Percentiles rank a stretch among this genome's conserved stretches.
phyloP scores from a whole-genome alignment of 2,329 filamentous ascomycete genomes.

The Cercospora berteroae region DNA sequence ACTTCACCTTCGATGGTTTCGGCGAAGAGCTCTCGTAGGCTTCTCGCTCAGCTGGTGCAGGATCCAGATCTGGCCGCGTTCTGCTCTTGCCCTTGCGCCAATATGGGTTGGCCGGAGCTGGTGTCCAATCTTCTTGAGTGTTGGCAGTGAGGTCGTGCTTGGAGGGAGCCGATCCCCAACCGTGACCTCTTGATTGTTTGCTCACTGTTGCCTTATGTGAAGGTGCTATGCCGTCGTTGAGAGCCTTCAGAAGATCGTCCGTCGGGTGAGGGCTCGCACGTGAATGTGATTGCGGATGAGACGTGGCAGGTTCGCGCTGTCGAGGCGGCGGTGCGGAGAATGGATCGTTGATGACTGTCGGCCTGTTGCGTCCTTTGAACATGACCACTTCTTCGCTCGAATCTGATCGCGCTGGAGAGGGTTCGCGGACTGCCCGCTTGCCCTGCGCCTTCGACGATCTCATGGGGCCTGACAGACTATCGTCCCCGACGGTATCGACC shows the following conservation, averaged over 20 bases:
- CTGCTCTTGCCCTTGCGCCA: slow-evolving; percentile 30
- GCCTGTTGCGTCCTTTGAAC: slow-evolving; percentile 56
- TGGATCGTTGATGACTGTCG: slow-evolving; percentile 33
- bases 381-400: slow-evolving; percentile 74
- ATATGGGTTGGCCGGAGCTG: slow-evolving; percentile 29
- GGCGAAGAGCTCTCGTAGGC: slow-evolving; percentile 19
- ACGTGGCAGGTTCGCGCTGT: slow-evolving; percentile 2
- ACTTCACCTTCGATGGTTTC: slow-evolving; percentile 23
- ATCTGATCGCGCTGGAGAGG: slow-evolving; percentile 49
- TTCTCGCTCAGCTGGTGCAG: slow-evolving; percentile 17
- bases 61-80: slow-evolving; percentile 28
- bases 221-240: slow-evolving; percentile 12
- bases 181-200: slow-evolving; percentile 7
- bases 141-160: slow-evolving; percentile 16
- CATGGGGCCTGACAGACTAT: slow-evolving; percentile 22
- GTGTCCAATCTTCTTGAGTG: slow-evolving; percentile 25
- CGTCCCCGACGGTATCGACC: slow-evolving; percentile 37
- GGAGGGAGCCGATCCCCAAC: slow-evolving; percentile 28
- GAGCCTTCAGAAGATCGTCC: slow-evolving; percentile 29
- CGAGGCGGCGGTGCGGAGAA: slow-evolving; percentile 12
- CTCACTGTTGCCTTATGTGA: neutral
- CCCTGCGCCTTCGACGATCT: slow-evolving; percentile 15
- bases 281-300: slow-evolving; percentile 36
- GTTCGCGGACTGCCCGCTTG: slow-evolving; percentile 34
- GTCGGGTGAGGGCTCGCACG: slow-evolving; percentile 24